Percentiles rank a stretch among this genome's conserved stretches.
phyloP scores from a whole-genome alignment of 31 red algal genomes.

The Bonnemaisonia californica region DNA sequence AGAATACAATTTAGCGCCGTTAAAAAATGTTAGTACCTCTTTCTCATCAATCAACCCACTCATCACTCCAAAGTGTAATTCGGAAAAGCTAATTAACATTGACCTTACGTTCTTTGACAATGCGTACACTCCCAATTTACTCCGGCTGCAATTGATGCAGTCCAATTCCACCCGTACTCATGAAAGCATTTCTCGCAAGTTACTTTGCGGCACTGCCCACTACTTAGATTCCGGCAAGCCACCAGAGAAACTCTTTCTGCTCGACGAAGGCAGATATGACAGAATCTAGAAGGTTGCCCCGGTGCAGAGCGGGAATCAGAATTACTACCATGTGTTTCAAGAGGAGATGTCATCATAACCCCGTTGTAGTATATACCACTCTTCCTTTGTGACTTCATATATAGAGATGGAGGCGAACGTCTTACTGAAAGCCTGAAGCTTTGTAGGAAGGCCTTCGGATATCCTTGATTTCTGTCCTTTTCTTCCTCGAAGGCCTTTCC shows the following conservation, averaged over 20 bases:
- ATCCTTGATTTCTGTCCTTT: too few relatives aligned
- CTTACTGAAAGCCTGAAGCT: too few relatives aligned
- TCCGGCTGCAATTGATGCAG: constrained; percentile 1
- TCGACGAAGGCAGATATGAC: constrained; percentile 58
- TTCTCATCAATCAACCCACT: background rate
- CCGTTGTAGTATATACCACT: too few relatives aligned
- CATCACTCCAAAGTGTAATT: background rate
- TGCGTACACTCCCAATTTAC: constrained; percentile 45
- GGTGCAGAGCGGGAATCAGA: background rate
- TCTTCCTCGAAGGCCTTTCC: too few relatives aligned
- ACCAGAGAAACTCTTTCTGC: constrained; percentile 50
- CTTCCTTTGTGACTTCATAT: too few relatives aligned
- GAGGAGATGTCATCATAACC: constrained; percentile 12
- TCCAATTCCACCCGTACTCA: constrained; percentile 56
- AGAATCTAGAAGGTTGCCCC: constrained; percentile 57
- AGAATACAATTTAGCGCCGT: background rate
- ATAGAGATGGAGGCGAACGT: too few relatives aligned
- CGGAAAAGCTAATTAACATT: background rate
- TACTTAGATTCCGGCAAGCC: constrained; percentile 22
- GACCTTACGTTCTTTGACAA: constrained; percentile 53
- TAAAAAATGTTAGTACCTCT: background rate
- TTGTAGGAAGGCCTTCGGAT: too few relatives aligned
- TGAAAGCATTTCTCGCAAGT: constrained; percentile 54
- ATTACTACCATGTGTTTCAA: background rate
- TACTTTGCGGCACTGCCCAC: constrained; percentile 62